Evolutionary conservation across 306 rosid genomes (phyloP).

Genomic region (Rosa persica): DNA sequence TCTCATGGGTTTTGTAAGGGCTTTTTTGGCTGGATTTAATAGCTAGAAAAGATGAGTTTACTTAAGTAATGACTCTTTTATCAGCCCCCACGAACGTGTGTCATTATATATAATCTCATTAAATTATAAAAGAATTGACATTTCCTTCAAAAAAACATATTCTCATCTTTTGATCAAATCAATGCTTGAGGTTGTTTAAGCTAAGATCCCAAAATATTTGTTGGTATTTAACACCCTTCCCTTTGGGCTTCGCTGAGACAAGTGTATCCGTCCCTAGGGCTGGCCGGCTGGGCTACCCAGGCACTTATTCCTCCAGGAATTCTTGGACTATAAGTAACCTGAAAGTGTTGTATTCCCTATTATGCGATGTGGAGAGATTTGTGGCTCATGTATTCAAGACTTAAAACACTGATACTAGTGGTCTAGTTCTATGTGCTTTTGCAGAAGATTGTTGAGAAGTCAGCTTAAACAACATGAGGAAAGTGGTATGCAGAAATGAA

Average conservation of each 20-base stretch:
- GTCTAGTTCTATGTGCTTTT: neutral
- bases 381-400: neutral
- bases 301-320: neutral
- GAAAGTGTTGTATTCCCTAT: no score
- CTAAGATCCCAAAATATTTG: neutral
- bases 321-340: neutral
- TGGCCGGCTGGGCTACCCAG: neutral
- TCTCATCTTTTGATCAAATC: no score
- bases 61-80: no score
- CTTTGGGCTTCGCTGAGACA: neutral
- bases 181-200: neutral
- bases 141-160: no score
- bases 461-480: neutral
- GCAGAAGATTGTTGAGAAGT: neutral
- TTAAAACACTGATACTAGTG: neutral
- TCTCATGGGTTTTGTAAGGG: no score
- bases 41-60: no score
- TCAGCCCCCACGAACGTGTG: no score
- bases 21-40: no score
- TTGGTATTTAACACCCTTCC: neutral
- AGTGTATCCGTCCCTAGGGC: neutral
- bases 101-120: no score
- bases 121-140: no score
- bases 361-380: neutral
- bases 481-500: neutral